Base-by-base conservation (phyloP, 805 yeast genomes). In the Metschnikowia anglica region DNA sequence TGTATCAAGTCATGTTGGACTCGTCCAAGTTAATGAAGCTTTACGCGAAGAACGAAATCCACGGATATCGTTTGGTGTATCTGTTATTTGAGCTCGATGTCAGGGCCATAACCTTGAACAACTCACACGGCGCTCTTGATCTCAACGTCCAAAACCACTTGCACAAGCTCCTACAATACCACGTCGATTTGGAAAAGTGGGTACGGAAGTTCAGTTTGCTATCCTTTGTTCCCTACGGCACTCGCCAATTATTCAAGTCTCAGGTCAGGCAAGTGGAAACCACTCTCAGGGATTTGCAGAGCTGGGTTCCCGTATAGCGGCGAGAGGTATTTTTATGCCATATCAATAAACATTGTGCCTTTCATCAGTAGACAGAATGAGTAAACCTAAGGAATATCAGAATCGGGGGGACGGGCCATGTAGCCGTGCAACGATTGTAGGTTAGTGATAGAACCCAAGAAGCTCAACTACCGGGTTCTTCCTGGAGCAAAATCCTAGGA, bases 121-220 rank as follows among this genome's bases (percentile, higher is more conserved):
- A 39, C 24, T 12, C 19, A 6, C 32, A 39, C 19, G 42, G 42
- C 5, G 15, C 33, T 20, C 42, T 39, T 13, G 42, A 39, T 28
- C 26, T 33, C 24, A 20, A 19, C 12, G 16, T 26, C 26, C 5
- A n/a, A 4, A 33, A 20, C 5, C 32, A 39, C 15, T 26, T 39
- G 37, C 30, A 24, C 11, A 25, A 26, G 18, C 42, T 39, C n/a
- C 11, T 39, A 15, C 3, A 23, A 15, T 20, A 25, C 10, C 27
- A 32, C n/a, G 33, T 25, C 19, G 20, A 32, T 28, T 33, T 39
- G 16, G 11, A 39, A 12, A 13, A n/a, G 5, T 32, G 33, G 31
- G 42, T 26, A 12, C 20, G 33, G 15, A 31, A 32, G 20, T 39
- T 39, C 28, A 28, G 21, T 10, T 4, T 13, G 23, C 12, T 26